Evolutionary conservation across 805 yeast genomes (phyloP).

Genomic region (Ogataea nakhonphanomensis): DNA sequence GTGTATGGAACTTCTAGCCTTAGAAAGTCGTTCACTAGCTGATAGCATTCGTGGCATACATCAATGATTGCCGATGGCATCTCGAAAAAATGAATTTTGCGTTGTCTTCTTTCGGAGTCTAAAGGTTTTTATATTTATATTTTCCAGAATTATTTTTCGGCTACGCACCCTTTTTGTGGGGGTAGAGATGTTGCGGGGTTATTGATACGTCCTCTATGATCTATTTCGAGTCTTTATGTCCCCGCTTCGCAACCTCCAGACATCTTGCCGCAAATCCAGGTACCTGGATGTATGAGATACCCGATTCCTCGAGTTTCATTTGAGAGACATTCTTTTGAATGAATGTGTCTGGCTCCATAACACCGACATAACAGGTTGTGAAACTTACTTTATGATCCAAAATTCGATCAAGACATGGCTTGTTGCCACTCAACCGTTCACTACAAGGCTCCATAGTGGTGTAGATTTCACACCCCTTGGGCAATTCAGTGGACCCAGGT

Average conservation of each 20-base stretch:
- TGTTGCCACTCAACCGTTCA: constrained; percentile 79
- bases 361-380: constrained; percentile 84
- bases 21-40: constrained; percentile 15
- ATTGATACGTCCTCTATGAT: not conserved
- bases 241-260: constrained; percentile 65
- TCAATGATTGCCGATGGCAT: constrained; percentile 19
- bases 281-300: constrained; percentile 71
- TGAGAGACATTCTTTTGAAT: constrained; percentile 72
- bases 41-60: constrained; percentile 23
- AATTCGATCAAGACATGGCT: constrained; percentile 83
- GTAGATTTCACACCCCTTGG: constrained; percentile 75
- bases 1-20: constrained; percentile 13
- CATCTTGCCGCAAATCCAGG: constrained; percentile 79
- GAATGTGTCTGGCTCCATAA: constrained; percentile 84
- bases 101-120: not conserved
- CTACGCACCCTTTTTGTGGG: constrained; percentile 5
- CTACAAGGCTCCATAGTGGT: constrained; percentile 99
- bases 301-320: constrained; percentile 47
- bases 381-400: constrained; percentile 47
- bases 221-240: constrained; percentile 44
- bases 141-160: constrained; percentile 10
- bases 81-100: not conserved
- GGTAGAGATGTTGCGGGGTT: constrained; percentile 7
- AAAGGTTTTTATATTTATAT: not conserved
- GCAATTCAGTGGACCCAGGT: constrained; percentile 43